Evolutionary conservation across 1,284 basidiomycete species (phyloP), one percentile per base, ranked within the genome.

Genomic region (Ustilago loliicola): DNA sequence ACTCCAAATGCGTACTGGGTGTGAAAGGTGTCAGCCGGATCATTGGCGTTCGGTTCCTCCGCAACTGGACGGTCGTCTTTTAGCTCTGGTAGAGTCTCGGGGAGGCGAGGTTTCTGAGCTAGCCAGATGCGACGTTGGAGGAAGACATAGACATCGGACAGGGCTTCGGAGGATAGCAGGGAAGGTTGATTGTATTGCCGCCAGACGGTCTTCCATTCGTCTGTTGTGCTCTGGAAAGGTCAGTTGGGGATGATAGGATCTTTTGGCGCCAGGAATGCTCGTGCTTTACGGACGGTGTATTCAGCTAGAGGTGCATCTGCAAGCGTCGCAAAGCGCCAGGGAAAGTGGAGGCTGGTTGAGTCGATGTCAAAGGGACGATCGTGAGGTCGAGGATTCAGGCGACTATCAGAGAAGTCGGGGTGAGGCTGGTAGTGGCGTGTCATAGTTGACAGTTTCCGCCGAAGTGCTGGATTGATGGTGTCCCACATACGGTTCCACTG

Each of bases 401-500:
- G 55, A 27, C 55, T 57, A 23, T 29, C 25, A n/a, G 55, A 57
- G 27, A 57, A 45, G 55, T 57, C 55, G n/a, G 55, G 55, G 25
- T 57, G 55, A n/a, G 40, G 38, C 25, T 57, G 25, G n/a, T 57
- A 57, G 36, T 57, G 55, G 40, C 27, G 38, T 2, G 40, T 38
- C 7, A 57, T 25, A 19, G 13, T 45, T 8, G 19, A 45, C 1
- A 54, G 21, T 30, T 57, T 57, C 38, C 25, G 38, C n/a, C 25
- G 23, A 25, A 57, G 40, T 30, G 55, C 55, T 47, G 42, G 25
- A 25, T 38, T 25, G n/a, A 57, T 42, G 2, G 40, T n/a, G 19
- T 57, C 55, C 55, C 55, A 57, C 55, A 57, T 57, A 6, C 27
- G 15, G 25, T 57, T 57, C 55, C 40, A 57, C 25, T 45, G 55